These are phyloP conservation scores for Phytopythium helicoides DNA, from an alignment of 352 stramenopile genomes.

Conservation along the genomic window DNA sequence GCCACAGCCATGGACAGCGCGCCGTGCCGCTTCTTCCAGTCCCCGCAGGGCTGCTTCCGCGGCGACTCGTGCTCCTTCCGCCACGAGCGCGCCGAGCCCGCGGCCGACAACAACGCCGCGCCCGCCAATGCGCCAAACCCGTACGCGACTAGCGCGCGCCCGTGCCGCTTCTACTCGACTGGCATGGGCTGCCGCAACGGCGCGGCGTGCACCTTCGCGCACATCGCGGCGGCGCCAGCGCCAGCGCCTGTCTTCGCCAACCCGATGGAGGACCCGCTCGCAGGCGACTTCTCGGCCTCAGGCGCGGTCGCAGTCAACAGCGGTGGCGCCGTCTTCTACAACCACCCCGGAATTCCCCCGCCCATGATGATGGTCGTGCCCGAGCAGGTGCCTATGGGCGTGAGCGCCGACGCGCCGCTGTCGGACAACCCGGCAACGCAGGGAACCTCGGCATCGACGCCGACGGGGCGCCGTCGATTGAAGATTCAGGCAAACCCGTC, in stretches of 20 bases:
- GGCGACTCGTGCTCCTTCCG: conserved; percentile 63
- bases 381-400: conserved; percentile 4
- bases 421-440: conserved; percentile 17
- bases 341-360: conserved; percentile 18
- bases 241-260: conserved; percentile 15
- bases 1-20: conserved; percentile 11
- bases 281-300: conserved; percentile 13
- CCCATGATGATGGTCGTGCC: conserved; percentile 21
- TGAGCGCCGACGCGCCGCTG: conserved; percentile 4
- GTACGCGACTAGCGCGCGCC: conserved; percentile 29
- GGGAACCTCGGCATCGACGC: background rate
- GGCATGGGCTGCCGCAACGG: conserved; percentile 66
- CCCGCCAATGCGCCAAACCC: conserved; percentile 24
- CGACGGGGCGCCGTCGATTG: conserved; percentile 28
- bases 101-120: conserved; percentile 5
- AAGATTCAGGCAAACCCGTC: conserved; percentile 69
- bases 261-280: conserved; percentile 13
- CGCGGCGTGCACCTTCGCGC: conserved; percentile 48
- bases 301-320: conserved; percentile 15
- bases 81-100: conserved; percentile 28
- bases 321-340: conserved; percentile 28
- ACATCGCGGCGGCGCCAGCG: conserved; percentile 16
- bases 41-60: conserved; percentile 64
- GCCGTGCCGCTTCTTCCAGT: conserved; percentile 74
- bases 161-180: conserved; percentile 59